Evolutionary conservation across 768 basidiomycete species (phyloP).

Genomic region (Termitomyces sp.): DNA sequence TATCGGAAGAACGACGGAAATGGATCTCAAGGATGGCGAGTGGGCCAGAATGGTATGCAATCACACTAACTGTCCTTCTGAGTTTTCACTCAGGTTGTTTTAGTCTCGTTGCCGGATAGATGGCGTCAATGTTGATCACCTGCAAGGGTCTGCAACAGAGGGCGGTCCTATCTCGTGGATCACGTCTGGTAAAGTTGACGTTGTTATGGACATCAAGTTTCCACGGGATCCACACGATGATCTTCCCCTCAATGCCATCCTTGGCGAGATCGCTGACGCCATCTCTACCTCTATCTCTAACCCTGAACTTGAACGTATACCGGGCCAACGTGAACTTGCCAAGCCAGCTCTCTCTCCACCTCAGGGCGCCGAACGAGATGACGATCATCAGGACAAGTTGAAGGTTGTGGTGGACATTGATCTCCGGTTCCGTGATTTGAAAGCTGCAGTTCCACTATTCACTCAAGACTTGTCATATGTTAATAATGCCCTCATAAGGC

Average conservation of each 20-base stretch:
- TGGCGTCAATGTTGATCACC: slow-evolving; percentile 93
- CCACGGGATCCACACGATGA: slow-evolving; percentile 73
- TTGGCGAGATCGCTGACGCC: slow-evolving; percentile 88
- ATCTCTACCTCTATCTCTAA: slow-evolving; percentile 61
- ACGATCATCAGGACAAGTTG: slow-evolving; percentile 31
- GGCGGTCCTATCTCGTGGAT: slow-evolving; percentile 97
- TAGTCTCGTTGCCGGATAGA: slow-evolving; percentile 96
- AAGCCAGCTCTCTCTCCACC: slow-evolving; percentile 83
- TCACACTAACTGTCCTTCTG: neutral
- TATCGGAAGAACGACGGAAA: slow-evolving; percentile 85
- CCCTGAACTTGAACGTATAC: slow-evolving; percentile 51
- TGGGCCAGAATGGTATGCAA: slow-evolving; percentile 84
- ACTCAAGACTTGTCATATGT: slow-evolving; percentile 84
- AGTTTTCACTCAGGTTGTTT: neutral
- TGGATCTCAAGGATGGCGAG: slow-evolving; percentile 75
- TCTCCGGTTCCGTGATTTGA: slow-evolving; percentile 89
- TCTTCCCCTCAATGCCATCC: slow-evolving; percentile 69
- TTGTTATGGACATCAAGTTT: slow-evolving; percentile 97
- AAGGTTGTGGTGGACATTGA: slow-evolving; percentile 87
- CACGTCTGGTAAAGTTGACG: slow-evolving; percentile 92
- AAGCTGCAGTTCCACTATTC: slow-evolving; percentile 92
- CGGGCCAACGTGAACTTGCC: slow-evolving; percentile 82
- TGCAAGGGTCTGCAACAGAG: slow-evolving; percentile 75
- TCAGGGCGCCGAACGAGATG: slow-evolving; percentile 29
- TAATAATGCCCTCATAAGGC: slow-evolving; percentile 88